Evolutionary conservation across 805 yeast species (phyloP).

Genomic region (Ogataea philodendri): DNA sequence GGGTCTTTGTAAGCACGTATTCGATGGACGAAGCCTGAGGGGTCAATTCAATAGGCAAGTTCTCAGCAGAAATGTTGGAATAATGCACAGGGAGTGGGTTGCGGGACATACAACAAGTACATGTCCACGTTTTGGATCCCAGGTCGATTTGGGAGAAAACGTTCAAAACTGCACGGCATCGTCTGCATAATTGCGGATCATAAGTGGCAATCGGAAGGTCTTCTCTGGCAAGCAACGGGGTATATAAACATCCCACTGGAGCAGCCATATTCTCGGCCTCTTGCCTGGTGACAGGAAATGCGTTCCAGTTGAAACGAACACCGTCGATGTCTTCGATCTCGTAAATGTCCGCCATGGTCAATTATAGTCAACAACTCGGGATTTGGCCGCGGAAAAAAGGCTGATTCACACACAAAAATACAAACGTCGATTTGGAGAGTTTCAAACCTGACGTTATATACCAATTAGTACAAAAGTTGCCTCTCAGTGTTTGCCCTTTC

Average conservation of each 20-base stretch:
- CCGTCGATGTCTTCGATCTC: constrained; percentile 62
- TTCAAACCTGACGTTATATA: constrained; percentile 1
- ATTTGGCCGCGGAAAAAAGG: constrained; percentile 2
- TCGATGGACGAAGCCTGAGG: constrained; percentile 74
- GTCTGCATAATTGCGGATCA: constrained; percentile 82
- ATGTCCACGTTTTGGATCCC: constrained; percentile 74
- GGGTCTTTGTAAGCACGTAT: constrained; percentile 66
- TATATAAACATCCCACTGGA: constrained; percentile 90
- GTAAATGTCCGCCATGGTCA: constrained; percentile 47
- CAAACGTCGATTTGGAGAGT: constrained; percentile 7
- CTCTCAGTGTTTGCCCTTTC: constrained; percentile 14
- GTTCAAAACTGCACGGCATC: constrained; percentile 82
- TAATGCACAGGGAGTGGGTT: constrained; percentile 83
- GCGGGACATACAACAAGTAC: constrained; percentile 77
- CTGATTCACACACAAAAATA: constrained; percentile 7
- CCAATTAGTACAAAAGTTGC: constrained; percentile 4
- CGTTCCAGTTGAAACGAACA: constrained; percentile 76
- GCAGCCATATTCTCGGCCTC: constrained; percentile 91
- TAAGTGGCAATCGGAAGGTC: constrained; percentile 76
- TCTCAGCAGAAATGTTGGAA: constrained; percentile 68
- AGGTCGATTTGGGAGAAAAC: constrained; percentile 83
- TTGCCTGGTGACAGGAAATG: constrained; percentile 82
- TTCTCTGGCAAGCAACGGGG: constrained; percentile 83
- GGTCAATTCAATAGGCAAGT: constrained; percentile 77
- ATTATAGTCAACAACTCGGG: constrained; percentile 1